Conservation (phyloP, 1,139 yeast genomes). For the Lodderomyces beijingensis region DNA sequence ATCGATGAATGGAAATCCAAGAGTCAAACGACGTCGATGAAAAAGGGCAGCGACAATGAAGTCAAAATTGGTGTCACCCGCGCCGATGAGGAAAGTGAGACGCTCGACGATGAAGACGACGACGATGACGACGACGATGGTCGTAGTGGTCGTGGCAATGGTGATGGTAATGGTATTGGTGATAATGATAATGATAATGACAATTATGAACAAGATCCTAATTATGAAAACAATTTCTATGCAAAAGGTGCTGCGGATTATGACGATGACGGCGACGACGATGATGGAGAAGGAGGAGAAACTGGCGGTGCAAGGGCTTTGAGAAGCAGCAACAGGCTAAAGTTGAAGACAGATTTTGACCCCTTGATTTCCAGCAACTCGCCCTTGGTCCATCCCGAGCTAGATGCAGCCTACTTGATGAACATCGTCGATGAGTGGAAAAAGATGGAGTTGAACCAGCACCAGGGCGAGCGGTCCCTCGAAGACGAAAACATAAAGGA, state of each 20-base stretch:
- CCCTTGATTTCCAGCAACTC: conserved; percentile 1
- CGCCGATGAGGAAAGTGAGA: neutral
- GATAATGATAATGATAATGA: neutral
- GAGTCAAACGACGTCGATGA: conserved; percentile 1
- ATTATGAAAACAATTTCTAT: neutral
- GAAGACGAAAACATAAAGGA: neutral
- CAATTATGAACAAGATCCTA: neutral
- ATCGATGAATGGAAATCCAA: conserved; percentile 13
- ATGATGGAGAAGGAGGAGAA: no score
- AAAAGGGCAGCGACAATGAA: conserved; percentile 1
- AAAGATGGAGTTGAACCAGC: neutral
- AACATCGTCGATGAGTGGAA: conserved; percentile 1
- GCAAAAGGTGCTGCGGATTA: neutral
- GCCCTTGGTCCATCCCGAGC: conserved; percentile 1
- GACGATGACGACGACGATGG: conserved; percentile 1
- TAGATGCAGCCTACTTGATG: neutral
- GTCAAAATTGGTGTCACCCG: neutral
- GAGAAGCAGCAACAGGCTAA: neutral
- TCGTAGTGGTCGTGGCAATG: neutral
- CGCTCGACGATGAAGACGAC: conserved; percentile 1
- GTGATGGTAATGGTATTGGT: neutral
- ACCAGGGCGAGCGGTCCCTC: neutral
- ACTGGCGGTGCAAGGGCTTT: no score
- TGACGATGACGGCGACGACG: neutral
- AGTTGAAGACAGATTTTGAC: conserved; percentile 1